Percentiles rank a stretch among this genome's conserved stretches.
Evolutionary conservation across 2,329 filamentous ascomycete species (phyloP).

Genomic region (Trichoderma sp.): DNA sequence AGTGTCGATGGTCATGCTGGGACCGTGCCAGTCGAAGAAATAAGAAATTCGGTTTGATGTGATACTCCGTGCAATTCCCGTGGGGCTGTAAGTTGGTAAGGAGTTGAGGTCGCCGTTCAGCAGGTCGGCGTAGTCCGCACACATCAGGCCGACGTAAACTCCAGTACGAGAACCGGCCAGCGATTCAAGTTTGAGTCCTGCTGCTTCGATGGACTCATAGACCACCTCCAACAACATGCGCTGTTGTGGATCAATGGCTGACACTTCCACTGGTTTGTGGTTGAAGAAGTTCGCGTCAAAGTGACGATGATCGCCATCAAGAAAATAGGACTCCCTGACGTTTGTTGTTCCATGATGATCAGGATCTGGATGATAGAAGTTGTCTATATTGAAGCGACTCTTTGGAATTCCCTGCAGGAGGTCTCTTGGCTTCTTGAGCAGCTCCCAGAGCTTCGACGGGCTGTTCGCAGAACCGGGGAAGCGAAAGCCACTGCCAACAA

Average conservation of each 20-base stretch:
- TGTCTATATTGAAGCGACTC: slow-evolving; percentile 38
- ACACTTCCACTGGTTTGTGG: slow-evolving; percentile 17
- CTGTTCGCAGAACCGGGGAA: slow-evolving; percentile 40
- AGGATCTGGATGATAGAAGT: slow-evolving; percentile 43
- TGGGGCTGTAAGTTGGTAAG: slow-evolving; percentile 39
- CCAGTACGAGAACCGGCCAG: slow-evolving; percentile 32
- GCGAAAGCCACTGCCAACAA: slow-evolving; percentile 42
- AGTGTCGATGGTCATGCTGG: slow-evolving; percentile 49
- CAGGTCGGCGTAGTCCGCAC: slow-evolving; percentile 38
- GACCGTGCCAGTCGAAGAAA: slow-evolving; percentile 45
- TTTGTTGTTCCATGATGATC: slow-evolving; percentile 36
- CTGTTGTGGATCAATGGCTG: slow-evolving; percentile 23
- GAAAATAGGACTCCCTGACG: slow-evolving; percentile 30
- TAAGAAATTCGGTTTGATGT: slow-evolving; percentile 44
- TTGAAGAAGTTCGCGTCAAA: slow-evolving; percentile 39
- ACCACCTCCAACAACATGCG: slow-evolving; percentile 36
- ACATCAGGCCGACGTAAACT: slow-evolving; percentile 36
- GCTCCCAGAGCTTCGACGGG: slow-evolving; percentile 39
- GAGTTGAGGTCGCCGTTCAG: slow-evolving; percentile 26
- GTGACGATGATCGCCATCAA: slow-evolving; percentile 36
- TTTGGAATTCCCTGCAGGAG: not conserved
- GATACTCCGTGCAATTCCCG: slow-evolving; percentile 41
- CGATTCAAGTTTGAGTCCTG: slow-evolving; percentile 25
- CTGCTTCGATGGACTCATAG: slow-evolving; percentile 40
- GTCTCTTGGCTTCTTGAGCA: slow-evolving; percentile 26